phyloP scores from a whole-genome alignment of 1,284 basidiomycete species.

The Coniophora puteana region DNA sequence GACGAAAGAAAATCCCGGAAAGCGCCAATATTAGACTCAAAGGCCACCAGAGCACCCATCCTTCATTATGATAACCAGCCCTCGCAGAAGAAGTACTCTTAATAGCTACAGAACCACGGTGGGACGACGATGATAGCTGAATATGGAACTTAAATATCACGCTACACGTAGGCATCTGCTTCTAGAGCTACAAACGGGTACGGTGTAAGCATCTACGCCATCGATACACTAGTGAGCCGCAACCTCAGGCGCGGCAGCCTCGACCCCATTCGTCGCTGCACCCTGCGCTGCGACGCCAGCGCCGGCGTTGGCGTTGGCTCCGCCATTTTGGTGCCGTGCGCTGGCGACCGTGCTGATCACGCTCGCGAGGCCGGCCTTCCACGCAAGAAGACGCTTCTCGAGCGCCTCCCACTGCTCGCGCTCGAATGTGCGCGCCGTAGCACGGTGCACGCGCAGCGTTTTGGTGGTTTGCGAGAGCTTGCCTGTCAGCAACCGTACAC shows the following conservation, averaged over 20 bases:
- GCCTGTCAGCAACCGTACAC: constrained; percentile 76
- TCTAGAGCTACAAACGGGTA: no score
- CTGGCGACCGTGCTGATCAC: constrained; percentile 67
- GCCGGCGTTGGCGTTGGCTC: no score
- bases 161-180: no score
- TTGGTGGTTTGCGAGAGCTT: constrained; percentile 84
- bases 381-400: constrained; percentile 74
- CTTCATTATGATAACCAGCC: no score
- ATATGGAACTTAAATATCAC: no score
- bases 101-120: no score
- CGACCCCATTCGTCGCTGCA: neutral
- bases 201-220: no score
- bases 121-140: no score
- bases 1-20: no score
- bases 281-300: constrained; percentile 20
- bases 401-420: constrained; percentile 80
- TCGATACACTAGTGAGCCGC: constrained; percentile 15
- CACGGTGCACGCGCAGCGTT: constrained; percentile 72
- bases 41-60: no score
- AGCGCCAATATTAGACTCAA: no score
- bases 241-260: constrained; percentile 19
- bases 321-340: constrained; percentile 44
- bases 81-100: no score
- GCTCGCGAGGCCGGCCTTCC: constrained; percentile 71
- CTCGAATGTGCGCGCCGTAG: constrained; percentile 78